Percentiles rank a stretch among this genome's conserved stretches.
phyloP scores from a whole-genome alignment of 2,329 filamentous ascomycete species.

The Lachnellula cervina region DNA sequence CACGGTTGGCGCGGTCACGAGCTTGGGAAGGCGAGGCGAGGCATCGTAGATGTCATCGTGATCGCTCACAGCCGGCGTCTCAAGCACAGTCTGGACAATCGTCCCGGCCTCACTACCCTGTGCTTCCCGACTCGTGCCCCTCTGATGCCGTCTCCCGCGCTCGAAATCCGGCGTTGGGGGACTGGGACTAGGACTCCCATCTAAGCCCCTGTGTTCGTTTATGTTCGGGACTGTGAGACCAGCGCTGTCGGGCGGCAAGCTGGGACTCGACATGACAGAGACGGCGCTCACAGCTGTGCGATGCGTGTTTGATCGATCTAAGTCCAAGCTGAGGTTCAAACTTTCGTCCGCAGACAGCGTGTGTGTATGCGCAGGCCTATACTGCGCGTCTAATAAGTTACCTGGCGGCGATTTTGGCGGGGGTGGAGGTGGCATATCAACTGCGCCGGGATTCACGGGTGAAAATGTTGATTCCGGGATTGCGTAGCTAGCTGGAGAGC shows the following conservation, averaged over 20 bases:
- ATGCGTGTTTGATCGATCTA: conserved; percentile 22
- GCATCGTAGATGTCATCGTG: conserved; percentile 35
- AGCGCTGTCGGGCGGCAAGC: not conserved
- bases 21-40: conserved; percentile 26
- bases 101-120: no score
- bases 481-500: conserved; percentile 24
- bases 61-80: no score
- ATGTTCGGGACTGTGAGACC: not conserved
- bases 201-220: not conserved
- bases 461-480: conserved; percentile 22
- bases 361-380: not conserved
- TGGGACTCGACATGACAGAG: conserved; percentile 1
- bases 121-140: no score
- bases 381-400: conserved; percentile 2
- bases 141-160: no score
- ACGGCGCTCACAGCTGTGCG: conserved; percentile 20
- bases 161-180: not conserved
- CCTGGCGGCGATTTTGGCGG: conserved; percentile 16
- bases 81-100: not conserved
- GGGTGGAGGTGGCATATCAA: conserved; percentile 21
- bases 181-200: not conserved
- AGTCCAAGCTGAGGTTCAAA: conserved; percentile 7
- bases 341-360: conserved; percentile 1
- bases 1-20: not conserved
- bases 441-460: conserved; percentile 19